Percentiles rank a stretch among this genome's conserved stretches.
Evolutionary conservation across 192 early-diverging fungal genomes (phyloP).

Genomic region (Podila clonocystis): DNA sequence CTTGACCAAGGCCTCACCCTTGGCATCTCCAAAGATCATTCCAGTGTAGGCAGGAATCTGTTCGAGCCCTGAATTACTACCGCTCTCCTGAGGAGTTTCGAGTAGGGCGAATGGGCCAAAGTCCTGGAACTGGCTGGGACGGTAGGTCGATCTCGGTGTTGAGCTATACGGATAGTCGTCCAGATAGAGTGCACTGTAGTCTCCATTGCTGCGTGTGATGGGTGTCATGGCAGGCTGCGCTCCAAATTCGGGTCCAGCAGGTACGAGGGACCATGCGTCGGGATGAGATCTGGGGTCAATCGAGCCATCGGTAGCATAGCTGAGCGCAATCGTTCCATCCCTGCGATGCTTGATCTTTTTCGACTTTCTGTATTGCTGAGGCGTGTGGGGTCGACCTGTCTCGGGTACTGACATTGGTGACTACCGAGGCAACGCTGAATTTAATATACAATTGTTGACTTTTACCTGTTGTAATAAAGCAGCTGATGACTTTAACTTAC

Average conservation of each 20-base stretch:
- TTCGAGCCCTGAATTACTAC: constrained; percentile 18
- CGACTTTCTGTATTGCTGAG: constrained; percentile 47
- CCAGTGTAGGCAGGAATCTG: constrained; percentile 55
- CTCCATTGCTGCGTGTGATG: not conserved
- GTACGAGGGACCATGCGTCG: constrained; percentile 46
- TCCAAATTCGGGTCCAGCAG: constrained; percentile 26
- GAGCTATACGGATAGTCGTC: constrained; percentile 46
- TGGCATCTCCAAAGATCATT: constrained; percentile 67
- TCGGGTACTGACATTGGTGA: constrained; percentile 40
- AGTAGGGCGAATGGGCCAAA: constrained; percentile 50
- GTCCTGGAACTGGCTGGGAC: constrained; percentile 26
- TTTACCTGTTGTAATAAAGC: not conserved
- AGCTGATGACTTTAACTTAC: constrained; percentile 5
- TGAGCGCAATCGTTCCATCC: constrained; percentile 47
- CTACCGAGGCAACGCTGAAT: not conserved
- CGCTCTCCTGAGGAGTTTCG: constrained; percentile 11
- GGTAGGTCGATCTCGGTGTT: constrained; percentile 6
- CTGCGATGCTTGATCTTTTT: constrained; percentile 47
- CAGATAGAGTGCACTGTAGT: constrained; percentile 30
- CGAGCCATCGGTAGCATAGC: constrained; percentile 41
- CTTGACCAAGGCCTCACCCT: constrained; percentile 66
- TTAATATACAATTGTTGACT: not conserved
- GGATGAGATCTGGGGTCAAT: constrained; percentile 50
- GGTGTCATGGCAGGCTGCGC: constrained; percentile 19
- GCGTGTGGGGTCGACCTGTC: constrained; percentile 27